A percentile compares a stretch with the other conserved stretches of the same genome.
Evolutionary conservation across 1,284 basidiomycete genomes (phyloP).

Genomic region (Ganoderma meredithae): DNA sequence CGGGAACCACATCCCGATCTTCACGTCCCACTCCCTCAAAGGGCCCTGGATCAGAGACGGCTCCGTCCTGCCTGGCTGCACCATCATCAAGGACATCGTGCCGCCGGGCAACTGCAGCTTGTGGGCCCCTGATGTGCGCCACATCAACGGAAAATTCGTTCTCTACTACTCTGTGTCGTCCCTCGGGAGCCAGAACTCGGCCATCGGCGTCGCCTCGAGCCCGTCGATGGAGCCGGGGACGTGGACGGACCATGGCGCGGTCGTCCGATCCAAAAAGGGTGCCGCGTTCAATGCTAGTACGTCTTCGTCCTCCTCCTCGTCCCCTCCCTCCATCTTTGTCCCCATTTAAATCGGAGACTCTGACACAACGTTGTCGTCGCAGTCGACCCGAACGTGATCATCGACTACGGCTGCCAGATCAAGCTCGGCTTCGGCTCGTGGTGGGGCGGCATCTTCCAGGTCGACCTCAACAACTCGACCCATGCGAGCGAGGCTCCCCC

Average conservation of each 20-base stretch:
- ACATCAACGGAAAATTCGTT: conserved; percentile 26
- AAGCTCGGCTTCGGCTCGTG: conserved; percentile 23
- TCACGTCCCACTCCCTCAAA: neutral
- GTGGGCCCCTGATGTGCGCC: neutral
- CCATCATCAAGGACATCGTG: neutral
- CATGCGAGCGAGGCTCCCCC: neutral
- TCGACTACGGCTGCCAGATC: neutral
- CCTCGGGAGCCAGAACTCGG: conserved; percentile 43
- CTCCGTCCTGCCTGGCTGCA: neutral
- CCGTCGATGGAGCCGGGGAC: conserved; percentile 42
- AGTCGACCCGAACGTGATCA: neutral
- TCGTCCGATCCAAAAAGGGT: conserved; percentile 15
- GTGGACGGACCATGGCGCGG: conserved; percentile 45
- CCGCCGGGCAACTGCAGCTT: neutral
- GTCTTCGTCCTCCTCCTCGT: neutral
- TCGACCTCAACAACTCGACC: conserved; percentile 2
- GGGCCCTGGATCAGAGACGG: neutral
- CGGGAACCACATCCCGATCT: neutral
- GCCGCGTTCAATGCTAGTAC: neutral
- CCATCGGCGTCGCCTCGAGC: conserved; percentile 44
- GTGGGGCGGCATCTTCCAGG: conserved; percentile 18
- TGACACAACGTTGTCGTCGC: too few species aligned
- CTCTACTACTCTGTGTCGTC: conserved; percentile 43
- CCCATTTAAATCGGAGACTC: too few species aligned
- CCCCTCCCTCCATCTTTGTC: neutral